Base-by-base conservation (phyloP, 2,329 filamentous ascomycete species). In the Venturia asperata region DNA sequence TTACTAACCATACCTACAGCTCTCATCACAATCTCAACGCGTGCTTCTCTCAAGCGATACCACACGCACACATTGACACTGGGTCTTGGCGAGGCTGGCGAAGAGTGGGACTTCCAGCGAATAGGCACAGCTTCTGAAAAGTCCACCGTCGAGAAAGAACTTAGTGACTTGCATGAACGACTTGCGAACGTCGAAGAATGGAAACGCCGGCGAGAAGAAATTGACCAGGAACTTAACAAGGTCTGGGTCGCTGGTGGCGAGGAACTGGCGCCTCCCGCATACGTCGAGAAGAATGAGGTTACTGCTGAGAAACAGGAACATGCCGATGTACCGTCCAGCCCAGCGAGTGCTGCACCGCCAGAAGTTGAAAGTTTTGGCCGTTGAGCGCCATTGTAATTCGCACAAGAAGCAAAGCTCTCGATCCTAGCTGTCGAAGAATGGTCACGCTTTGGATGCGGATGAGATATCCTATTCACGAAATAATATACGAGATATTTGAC, bases 51-150 rank as follows among this genome's bases (percentile, higher is more conserved):
- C 66, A 97, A 97, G 77, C 92, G 93, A 72, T 97, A 97, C 73
- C 94, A 99, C 78, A 92, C 87, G 0, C 97, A 87, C 77, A 96
- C 95, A 70, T 85, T 99, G 11, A 88, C 87, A 3, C 85, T 99
- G 5, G 92, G 92, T 37, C 79, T 89, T 66, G 93, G 92, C 63
- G 86, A 90, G 19, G 83, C 86, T 62, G 91, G 89, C n/a, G 88
- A 90, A 64, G 89, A 89, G 71, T 97, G 94, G 91, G 88, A 93
- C 69, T 90, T 96, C 75, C 90, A 97, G 75, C 86, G 91, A 65
- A 97, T 99, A 70, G 94, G 94, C 66, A 97, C 92, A 0, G 91
- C 92, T 73, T 85, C 89, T 66, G 94, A 99, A 80, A 96, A 97
- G 79, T 87, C 92, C 75, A 89, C 90, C 27, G 92, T 97, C 9